A percentile compares a stretch with the other conserved stretches of the same genome.
phyloP scores from a whole-genome alignment of 768 basidiomycete genomes.

The Lactifluus rugatus region DNA sequence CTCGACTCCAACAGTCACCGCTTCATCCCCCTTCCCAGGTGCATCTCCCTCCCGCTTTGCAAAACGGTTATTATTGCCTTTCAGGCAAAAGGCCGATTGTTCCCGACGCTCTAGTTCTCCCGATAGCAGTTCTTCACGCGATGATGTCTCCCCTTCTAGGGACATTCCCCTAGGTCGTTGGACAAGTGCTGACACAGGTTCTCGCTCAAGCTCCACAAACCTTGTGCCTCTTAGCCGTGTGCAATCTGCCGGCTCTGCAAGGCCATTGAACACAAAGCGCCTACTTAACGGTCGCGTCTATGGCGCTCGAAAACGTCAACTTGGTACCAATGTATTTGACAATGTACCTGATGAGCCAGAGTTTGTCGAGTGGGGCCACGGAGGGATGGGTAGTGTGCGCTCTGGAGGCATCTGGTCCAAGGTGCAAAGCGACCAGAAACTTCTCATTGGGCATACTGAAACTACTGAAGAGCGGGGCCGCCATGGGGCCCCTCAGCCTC shows the following conservation, averaged over 20 bases:
- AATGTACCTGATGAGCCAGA: slow-evolving; percentile 51
- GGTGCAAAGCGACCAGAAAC: slow-evolving; percentile 19
- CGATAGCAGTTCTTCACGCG: slow-evolving; percentile 54
- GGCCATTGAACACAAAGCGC: slow-evolving; percentile 22
- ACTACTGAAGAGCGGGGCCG: slow-evolving; percentile 2
- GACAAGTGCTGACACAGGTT: background rate
- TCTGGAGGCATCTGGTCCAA: slow-evolving; percentile 18
- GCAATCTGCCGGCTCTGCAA: background rate
- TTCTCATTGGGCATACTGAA: slow-evolving; percentile 5
- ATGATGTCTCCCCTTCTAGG: slow-evolving; percentile 1
- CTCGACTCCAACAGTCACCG: slow-evolving; percentile 12
- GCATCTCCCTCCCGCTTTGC: slow-evolving; percentile 5
- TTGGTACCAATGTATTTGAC: slow-evolving; percentile 36
- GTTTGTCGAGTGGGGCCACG: slow-evolving; percentile 87
- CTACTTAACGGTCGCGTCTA: slow-evolving; percentile 83
- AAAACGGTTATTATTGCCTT: slow-evolving; percentile 14
- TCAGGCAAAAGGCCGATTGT: slow-evolving; percentile 21
- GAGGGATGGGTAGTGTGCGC: slow-evolving; percentile 58
- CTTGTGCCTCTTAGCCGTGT: background rate
- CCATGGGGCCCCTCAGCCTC: slow-evolving; percentile 23
- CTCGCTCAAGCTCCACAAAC: background rate
- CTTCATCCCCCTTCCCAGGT: background rate
- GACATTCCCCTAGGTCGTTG: slow-evolving; percentile 10
- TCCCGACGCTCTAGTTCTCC: slow-evolving; percentile 45
- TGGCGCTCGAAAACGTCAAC: slow-evolving; percentile 32